A percentile compares a stretch with the other conserved stretches of the same genome.
Evolutionary conservation across 768 basidiomycete species (phyloP).

Genomic region (Naematelia aurantialba): DNA sequence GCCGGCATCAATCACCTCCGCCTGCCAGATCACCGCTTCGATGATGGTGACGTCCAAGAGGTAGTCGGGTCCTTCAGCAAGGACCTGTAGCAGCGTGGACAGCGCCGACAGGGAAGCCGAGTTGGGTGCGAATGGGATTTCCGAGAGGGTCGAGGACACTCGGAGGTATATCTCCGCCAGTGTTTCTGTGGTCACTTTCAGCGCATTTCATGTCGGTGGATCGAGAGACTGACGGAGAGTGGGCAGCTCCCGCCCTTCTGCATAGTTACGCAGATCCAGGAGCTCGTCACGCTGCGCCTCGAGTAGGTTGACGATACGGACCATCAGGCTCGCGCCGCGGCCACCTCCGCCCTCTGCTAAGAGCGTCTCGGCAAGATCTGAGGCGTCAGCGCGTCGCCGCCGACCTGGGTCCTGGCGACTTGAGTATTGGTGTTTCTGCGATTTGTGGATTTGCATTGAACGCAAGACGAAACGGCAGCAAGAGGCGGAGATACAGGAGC

Average conservation of each 20-base stretch:
- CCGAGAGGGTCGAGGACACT: neutral
- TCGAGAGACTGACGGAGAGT: slow-evolving; percentile 23
- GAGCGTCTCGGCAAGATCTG: slow-evolving; percentile 3
- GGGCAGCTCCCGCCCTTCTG: slow-evolving; percentile 12
- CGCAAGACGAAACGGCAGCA: too few relatives aligned
- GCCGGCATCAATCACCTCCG: slow-evolving; percentile 26
- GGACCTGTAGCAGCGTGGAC: neutral
- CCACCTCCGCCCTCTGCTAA: neutral
- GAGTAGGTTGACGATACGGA: slow-evolving; percentile 20
- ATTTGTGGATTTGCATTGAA: too few relatives aligned
- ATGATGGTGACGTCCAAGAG: slow-evolving; percentile 35
- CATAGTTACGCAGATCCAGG: slow-evolving; percentile 16
- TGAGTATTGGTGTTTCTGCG: neutral
- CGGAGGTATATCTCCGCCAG: neutral
- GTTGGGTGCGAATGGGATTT: neutral
- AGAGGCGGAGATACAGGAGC: too few relatives aligned
- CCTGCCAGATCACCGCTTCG: slow-evolving; percentile 29
- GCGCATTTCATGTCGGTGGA: neutral
- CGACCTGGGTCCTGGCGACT: neutral
- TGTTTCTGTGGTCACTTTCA: neutral
- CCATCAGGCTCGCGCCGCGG: neutral
- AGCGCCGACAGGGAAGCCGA: neutral
- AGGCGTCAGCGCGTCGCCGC: neutral
- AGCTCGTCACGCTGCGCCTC: slow-evolving; percentile 35
- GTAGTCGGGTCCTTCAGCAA: slow-evolving; percentile 34